Base-by-base conservation (phyloP, 2,329 filamentous ascomycete genomes). In the Elsinoe ampelina region DNA sequence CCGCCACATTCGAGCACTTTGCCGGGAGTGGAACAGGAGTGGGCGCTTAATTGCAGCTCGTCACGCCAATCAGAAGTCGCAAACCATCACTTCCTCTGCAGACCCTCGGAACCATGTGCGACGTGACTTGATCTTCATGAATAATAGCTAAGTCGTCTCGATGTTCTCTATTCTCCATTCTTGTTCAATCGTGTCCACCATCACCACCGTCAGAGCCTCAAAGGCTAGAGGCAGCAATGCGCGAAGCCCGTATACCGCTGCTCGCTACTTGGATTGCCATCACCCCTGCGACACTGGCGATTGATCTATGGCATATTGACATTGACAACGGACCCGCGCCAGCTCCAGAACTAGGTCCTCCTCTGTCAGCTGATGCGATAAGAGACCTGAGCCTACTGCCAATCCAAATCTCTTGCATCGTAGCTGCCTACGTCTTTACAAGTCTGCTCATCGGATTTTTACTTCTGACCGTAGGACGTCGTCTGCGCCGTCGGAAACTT, bases 361-460 rank as follows among this genome's bases (percentile, higher is more conserved):
- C 80, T 7, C 68, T 83, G 43, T 83, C 83, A 39, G 75, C 76
- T 57, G 71, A 77, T 63, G 80, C 84, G 36, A 70, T 82, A 50
- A 75, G 82, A 64, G 77, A 90, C 68, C 74, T 74, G 61, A 72
- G 78, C 15, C 82, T 86, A 57, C 80, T 96, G 19, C 89, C 90
- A 15, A 84, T 83, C 58, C 86, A 96, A 71, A 84, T 96, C 63
- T 86, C 87, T 61, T 89, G 85, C 62, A 87, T 97, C 59, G 79
- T 92, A 58, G 89, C 85, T 60, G 85, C 87, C 58, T 96, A 96
- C 81, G 78, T 91, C 58, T 70, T 89, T 59, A 87, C 83, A 35
- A 78, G 95, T 66, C 77, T 89, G 65, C 71, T 93, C 64, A 82
- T 93, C 64, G 84, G 88, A 64, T 75, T 82, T 34, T 73, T 75